Evolutionary conservation across 768 basidiomycete genomes (phyloP), one percentile per base, ranked within the genome.

Genomic region (Amanita molliuscula): DNA sequence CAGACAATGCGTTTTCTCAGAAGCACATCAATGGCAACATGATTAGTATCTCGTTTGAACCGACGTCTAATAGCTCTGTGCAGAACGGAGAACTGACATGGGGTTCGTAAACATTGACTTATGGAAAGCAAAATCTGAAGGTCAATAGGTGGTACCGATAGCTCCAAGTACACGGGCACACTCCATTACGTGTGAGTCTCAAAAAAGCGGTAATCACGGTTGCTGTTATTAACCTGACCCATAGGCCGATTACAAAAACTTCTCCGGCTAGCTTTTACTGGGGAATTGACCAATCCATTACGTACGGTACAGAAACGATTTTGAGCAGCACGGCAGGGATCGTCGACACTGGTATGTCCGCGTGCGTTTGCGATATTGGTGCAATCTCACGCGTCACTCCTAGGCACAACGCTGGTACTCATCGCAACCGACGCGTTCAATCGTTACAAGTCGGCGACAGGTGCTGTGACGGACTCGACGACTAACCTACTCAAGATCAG

Each of bases 201-300:
- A 53, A 47, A 53, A 47, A 28, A 41, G 20, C 36, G 25, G 26
- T 13, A 16, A 38, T 16, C 23, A 44, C 9, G 4, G 31, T 25
- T 2, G 25, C 0, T 18, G 9, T 6, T 29, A 11, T 7, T 37
- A 52, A 15, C 51, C 16, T 18, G 38, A 37, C 44, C 13, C 46
- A 3, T 55, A 77, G 75, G 21, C 69, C 76, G 20, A 41, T 78
- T 37, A 81, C 79, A 6, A 56, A 47, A 16, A 76, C 72, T 4
- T 58, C 47, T 26, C 80, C 79, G 25, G 69, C 76, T 34, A 63
- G 54, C 47, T 56, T 63, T 26, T 81, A 70, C 69, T 82, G 80
- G 81, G 81, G 81, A 34, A 77, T 82, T 53, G 67, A 78, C 59
- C 72, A 82, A 62, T 67, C 69, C 52, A 67, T 81, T 53, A 67